These are phyloP conservation scores for Zymoseptoria tritici DNA, from an alignment of 2,329 filamentous ascomycete species.

Conservation along the genomic window DNA sequence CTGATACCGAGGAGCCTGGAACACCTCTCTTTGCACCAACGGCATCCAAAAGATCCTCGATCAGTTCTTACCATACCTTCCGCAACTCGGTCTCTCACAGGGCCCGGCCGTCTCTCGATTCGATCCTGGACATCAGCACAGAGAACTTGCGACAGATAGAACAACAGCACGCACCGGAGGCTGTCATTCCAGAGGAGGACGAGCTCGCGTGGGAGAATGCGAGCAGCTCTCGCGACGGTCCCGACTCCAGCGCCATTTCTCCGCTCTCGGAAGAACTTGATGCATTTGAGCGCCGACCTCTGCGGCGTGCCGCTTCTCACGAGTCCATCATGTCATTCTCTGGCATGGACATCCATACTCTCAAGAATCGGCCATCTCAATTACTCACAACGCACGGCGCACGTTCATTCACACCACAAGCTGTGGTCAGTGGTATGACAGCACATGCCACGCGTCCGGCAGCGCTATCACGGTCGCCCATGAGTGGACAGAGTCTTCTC, in stretches of 20 bases:
- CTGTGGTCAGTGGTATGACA: slow-evolving; percentile 33
- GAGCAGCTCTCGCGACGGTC: slow-evolving; percentile 8
- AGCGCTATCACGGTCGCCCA: slow-evolving; percentile 35
- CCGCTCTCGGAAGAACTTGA: slow-evolving; percentile 22
- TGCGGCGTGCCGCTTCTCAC: slow-evolving; percentile 67
- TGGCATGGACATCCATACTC: slow-evolving; percentile 75
- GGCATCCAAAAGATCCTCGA: slow-evolving; percentile 52
- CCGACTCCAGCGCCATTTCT: slow-evolving; percentile 12
- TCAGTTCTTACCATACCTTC: slow-evolving; percentile 27
- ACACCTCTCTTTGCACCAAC: slow-evolving; percentile 58
- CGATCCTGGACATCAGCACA: slow-evolving; percentile 25
- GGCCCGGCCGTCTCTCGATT: slow-evolving; percentile 21
- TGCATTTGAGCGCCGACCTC: slow-evolving; percentile 26
- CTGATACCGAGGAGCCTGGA: slow-evolving; percentile 56
- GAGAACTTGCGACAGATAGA: slow-evolving; percentile 22
- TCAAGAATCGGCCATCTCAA: slow-evolving; percentile 68
- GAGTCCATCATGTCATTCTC: slow-evolving; percentile 83
- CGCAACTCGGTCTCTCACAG: slow-evolving; percentile 13
- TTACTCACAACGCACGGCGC: slow-evolving; percentile 52
- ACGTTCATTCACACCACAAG: slow-evolving; percentile 41
- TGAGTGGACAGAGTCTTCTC: slow-evolving; percentile 24
- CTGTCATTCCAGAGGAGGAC: slow-evolving; percentile 26
- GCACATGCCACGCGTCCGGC: slow-evolving; percentile 28
- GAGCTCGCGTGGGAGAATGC: slow-evolving; percentile 24
- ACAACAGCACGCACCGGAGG: slow-evolving; percentile 13